These are phyloP conservation scores for Colletotrichum siamense DNA, from an alignment of 2,329 filamentous ascomycete genomes.

Conservation along the genomic window DNA sequence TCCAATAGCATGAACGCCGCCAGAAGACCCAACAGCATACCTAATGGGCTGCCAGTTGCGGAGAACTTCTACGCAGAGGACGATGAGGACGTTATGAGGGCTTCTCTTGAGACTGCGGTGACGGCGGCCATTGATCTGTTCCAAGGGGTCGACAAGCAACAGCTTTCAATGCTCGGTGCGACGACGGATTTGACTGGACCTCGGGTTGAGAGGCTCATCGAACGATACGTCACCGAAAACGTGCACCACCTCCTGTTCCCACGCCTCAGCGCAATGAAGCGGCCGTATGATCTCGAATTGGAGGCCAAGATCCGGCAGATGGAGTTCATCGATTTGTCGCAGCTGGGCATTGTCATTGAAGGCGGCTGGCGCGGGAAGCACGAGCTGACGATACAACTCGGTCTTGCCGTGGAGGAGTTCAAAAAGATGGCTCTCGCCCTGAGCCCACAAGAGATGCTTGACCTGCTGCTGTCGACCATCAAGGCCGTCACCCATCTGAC, in stretches of 20 bases:
- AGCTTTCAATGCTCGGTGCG: slow-evolving; percentile 87
- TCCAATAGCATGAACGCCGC: slow-evolving; percentile 51
- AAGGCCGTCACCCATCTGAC: slow-evolving; percentile 80
- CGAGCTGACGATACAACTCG: slow-evolving; percentile 78
- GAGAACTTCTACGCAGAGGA: slow-evolving; percentile 81
- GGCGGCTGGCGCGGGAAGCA: slow-evolving; percentile 80
- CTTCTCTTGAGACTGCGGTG: slow-evolving; percentile 88
- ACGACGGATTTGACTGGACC: slow-evolving; percentile 94
- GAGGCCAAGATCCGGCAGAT: slow-evolving; percentile 92
- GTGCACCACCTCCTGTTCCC: slow-evolving; percentile 91
- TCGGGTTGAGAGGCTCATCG: slow-evolving; percentile 90
- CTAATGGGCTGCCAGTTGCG: slow-evolving; percentile 52
- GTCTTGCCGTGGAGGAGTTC: slow-evolving; percentile 85
- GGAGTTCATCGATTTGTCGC: slow-evolving; percentile 91
- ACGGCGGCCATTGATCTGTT: slow-evolving; percentile 95
- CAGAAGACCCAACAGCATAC: slow-evolving; percentile 31
- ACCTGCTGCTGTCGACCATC: slow-evolving; percentile 78
- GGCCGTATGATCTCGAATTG: slow-evolving; percentile 83
- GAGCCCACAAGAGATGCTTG: slow-evolving; percentile 89
- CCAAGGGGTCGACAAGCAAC: slow-evolving; percentile 93
- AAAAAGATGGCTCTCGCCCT: slow-evolving; percentile 79
- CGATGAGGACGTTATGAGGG: slow-evolving; percentile 89
- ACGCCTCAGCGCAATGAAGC: slow-evolving; percentile 76
- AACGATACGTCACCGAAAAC: slow-evolving; percentile 92
- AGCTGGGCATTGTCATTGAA: slow-evolving; percentile 87